These are phyloP conservation scores for Pseudozyma sp. DNA, from an alignment of 1,284 basidiomycete genomes.

Conservation along the genomic window DNA sequence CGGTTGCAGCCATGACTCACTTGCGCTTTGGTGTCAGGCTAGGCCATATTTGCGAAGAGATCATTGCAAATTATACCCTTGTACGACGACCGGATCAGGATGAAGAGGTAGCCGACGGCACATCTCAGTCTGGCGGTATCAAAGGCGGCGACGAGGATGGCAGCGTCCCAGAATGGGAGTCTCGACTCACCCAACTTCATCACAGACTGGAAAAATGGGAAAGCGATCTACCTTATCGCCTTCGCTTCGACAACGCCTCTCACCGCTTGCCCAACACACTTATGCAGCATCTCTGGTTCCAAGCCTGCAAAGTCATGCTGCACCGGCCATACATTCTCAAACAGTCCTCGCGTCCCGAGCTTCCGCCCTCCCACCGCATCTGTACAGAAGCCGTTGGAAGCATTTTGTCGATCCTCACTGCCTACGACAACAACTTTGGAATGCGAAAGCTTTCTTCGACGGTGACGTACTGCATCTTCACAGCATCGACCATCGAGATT, in stretches of 20 bases:
- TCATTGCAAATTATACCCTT: constrained; percentile 55
- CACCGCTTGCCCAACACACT: constrained; percentile 49
- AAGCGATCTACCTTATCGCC: constrained; percentile 29
- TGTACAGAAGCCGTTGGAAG: constrained; percentile 53
- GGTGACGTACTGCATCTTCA: constrained; percentile 58
- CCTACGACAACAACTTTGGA: constrained; percentile 52
- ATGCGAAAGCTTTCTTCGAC: constrained; percentile 52
- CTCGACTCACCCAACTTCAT: constrained; percentile 27
- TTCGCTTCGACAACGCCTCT: constrained; percentile 36
- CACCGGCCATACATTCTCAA: constrained; percentile 59
- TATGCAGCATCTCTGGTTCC: constrained; percentile 45
- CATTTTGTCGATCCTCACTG: constrained; percentile 48
- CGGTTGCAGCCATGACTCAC: constrained; percentile 42
- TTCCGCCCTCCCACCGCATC: constrained; percentile 51
- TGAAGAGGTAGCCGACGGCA: constrained; percentile 2
- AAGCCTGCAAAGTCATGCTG: constrained; percentile 49
- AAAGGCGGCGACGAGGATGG: constrained; percentile 1
- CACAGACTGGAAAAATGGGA: constrained; percentile 35
- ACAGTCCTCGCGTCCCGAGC: constrained; percentile 31
- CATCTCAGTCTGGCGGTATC: not conserved
- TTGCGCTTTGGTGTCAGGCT: constrained; percentile 35
- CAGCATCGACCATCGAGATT: constrained; percentile 56
- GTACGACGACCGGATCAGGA: constrained; percentile 26
- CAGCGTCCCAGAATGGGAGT: constrained; percentile 35
- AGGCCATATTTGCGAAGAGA: constrained; percentile 42